phyloP scores from a whole-genome alignment of 1,284 basidiomycete species.

The Puccinia coronata region DNA sequence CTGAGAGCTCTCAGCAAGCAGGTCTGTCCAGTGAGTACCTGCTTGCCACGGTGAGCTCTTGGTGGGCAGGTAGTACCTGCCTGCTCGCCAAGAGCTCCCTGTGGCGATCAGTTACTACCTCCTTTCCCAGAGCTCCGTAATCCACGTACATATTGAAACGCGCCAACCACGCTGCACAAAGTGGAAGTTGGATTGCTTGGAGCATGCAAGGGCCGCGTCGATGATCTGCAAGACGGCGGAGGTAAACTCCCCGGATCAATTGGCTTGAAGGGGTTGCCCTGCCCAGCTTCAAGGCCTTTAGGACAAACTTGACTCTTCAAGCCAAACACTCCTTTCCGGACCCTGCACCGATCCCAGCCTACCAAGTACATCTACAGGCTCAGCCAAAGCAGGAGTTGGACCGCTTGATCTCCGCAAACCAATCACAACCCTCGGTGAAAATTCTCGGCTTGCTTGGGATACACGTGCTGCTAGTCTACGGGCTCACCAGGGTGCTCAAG shows the following conservation, averaged over 20 bases:
- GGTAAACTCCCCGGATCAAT: constrained; percentile 67
- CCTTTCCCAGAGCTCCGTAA: constrained; percentile 78
- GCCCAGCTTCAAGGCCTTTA: constrained; percentile 65
- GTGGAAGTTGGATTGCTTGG: too few species aligned
- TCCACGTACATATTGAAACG: too few species aligned
- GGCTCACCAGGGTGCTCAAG: constrained; percentile 27
- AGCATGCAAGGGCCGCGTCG: too few species aligned
- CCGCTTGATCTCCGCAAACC: constrained; percentile 10
- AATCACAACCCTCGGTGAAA: constrained; percentile 24
- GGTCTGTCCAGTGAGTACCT: too few species aligned
- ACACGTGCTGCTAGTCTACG: constrained; percentile 36
- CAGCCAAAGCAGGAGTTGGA: constrained; percentile 15
- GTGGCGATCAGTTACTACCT: constrained; percentile 67
- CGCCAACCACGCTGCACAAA: too few species aligned
- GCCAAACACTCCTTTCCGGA: constrained; percentile 32
- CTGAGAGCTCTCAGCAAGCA: too few species aligned
- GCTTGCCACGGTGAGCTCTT: too few species aligned
- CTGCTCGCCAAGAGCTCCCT: too few species aligned
- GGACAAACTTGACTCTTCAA: background rate
- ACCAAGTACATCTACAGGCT: constrained; percentile 7
- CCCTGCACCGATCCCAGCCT: constrained; percentile 13
- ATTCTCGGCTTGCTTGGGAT: constrained; percentile 24
- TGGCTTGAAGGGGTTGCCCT: constrained; percentile 69
- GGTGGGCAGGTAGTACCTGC: too few species aligned
- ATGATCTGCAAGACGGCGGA: too few species aligned